Evolutionary conservation across 768 basidiomycete genomes (phyloP), one percentile per base, ranked within the genome.

Genomic region (Auricularia sp.): DNA sequence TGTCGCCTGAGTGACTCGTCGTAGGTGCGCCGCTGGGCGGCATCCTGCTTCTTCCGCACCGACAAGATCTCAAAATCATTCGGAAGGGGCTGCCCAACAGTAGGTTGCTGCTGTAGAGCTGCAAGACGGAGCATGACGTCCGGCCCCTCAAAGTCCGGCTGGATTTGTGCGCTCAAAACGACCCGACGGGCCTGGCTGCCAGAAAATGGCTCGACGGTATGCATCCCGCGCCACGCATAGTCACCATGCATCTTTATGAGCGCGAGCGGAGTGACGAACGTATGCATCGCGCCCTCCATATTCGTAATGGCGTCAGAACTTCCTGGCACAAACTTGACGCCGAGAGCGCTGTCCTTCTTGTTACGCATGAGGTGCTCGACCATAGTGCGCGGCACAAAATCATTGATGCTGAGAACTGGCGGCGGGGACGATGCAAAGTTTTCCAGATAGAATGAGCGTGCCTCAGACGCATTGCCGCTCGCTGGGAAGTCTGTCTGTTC

Each of bases 61-160:
- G 56, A 59, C 0, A 34, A 1, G 29, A 59, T 33, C 14, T 59
- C 24, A 5, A 59, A 29, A 33, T 59, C 34, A 7, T 6, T 18
- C 24, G 56, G 56, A 21, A 59, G 56, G 4, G 56, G 56, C 56
- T 14, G 7, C 11, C 58, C 54, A 11, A 16, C 1, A 35, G 64
- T 14, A 11, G 8, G 42, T 10, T 42, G 16, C 29, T 5, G 3
- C 3, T n/a, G 42, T 21, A 67, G 24, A 6, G 45, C 51, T 10
- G 59, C 67, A 16, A 70, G 59, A 2, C 18, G 14, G 14, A 61
- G 61, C 8, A 65, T 65, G 37, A 70, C 69, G 16, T 68, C 35
- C 2, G 51, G 34, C 39, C 63, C 54, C 62, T 70, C 69, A 45
- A 70, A 70, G 63, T 70, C 69, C 51, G 44, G 54, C 33, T 70